A percentile compares a stretch with the other conserved stretches of the same genome.
phyloP scores from a whole-genome alignment of 164 flowering plant species.

The Brasenia schreberi region DNA sequence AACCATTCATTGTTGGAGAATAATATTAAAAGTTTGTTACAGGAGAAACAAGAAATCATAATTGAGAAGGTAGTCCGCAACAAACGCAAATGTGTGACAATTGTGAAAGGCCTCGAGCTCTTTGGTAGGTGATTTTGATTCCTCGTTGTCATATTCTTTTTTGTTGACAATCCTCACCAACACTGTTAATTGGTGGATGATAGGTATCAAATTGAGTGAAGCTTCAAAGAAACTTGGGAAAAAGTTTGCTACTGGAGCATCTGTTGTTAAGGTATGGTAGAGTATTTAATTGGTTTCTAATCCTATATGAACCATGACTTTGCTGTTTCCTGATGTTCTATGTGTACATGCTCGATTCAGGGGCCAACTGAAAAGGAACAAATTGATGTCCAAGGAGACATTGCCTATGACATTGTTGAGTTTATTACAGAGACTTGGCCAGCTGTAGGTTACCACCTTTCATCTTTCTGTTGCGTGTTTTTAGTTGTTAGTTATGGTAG shows the following conservation, averaged over 20 bases:
- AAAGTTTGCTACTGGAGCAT: slow-evolving; percentile 99
- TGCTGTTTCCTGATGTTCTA: neutral
- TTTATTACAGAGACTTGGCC: slow-evolving; percentile 92
- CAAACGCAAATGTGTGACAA: slow-evolving; percentile 75
- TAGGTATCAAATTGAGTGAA: slow-evolving; percentile 91
- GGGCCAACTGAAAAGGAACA: slow-evolving; percentile 98
- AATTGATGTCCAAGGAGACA: slow-evolving; percentile 97
- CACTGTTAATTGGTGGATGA: neutral
- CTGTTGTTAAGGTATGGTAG: slow-evolving; percentile 77
- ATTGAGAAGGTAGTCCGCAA: slow-evolving; percentile 82
- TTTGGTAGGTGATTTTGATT: slow-evolving; percentile 44
- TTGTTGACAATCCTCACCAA: neutral
- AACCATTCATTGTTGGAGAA: too few relatives aligned
- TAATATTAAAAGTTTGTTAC: slow-evolving; percentile 7
- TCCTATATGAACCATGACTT: neutral
- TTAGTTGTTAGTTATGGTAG: neutral
- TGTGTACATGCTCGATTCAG: slow-evolving; percentile 22
- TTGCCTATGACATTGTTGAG: slow-evolving; percentile 79
- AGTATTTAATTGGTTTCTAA: neutral
- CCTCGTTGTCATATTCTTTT: neutral
- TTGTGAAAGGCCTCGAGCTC: slow-evolving; percentile 75
- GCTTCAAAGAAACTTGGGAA: slow-evolving; percentile 98
- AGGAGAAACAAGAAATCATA: slow-evolving; percentile 78
- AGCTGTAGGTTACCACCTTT: slow-evolving; percentile 35
- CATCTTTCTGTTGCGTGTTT: neutral